phyloP scores from a whole-genome alignment of 2,329 filamentous ascomycete genomes.

The Penicillium palitans region DNA sequence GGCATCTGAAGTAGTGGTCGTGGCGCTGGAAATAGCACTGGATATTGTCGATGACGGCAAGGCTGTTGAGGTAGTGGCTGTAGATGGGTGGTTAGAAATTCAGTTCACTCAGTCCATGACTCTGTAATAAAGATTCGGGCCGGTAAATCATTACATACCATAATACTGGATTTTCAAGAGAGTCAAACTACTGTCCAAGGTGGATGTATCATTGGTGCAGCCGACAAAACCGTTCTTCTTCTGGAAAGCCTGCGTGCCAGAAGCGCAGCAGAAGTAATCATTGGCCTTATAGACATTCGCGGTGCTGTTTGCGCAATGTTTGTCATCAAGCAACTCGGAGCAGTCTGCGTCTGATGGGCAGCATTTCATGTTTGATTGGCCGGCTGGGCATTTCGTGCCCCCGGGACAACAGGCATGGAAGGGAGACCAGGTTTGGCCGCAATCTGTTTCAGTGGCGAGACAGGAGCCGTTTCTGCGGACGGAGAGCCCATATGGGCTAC shows the following conservation, averaged over 20 bases:
- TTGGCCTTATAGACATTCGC: constrained; percentile 25
- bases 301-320: constrained; percentile 25
- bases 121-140: background rate
- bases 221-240: constrained; percentile 12
- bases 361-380: constrained; percentile 19
- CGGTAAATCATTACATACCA: background rate
- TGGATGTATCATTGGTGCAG: constrained; percentile 14
- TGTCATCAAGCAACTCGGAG: constrained; percentile 9
- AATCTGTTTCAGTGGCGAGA: constrained; percentile 19
- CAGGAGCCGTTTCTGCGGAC: constrained; percentile 25
- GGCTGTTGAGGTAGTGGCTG: constrained; percentile 1
- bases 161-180: constrained; percentile 4
- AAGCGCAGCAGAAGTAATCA: constrained; percentile 28
- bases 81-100: background rate
- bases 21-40: background rate
- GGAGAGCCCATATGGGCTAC: constrained; percentile 10
- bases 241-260: constrained; percentile 15
- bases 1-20: background rate
- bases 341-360: constrained; percentile 22
- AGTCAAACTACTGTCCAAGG: background rate
- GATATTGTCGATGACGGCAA: background rate
- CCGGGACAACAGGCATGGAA: constrained; percentile 23
- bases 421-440: constrained; percentile 21
- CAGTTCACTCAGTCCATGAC: background rate
- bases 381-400: constrained; percentile 16